Evolutionary conservation across 225 moss, liverwort and hornwort genomes (phyloP).

Genomic region (Asterella californica): DNA sequence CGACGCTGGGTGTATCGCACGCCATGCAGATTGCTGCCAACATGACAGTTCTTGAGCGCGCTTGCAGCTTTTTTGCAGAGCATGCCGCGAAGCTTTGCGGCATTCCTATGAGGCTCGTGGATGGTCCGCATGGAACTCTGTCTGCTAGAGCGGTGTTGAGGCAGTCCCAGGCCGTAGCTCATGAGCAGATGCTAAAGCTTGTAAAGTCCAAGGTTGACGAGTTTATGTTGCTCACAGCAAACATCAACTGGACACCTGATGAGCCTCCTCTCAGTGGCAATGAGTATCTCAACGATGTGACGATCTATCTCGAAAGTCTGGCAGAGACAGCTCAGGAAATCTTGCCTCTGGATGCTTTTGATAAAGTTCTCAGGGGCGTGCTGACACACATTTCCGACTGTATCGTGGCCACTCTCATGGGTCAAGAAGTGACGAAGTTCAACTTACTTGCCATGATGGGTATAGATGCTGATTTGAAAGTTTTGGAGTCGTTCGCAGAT

Average conservation of each 20-base stretch:
- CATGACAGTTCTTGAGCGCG: slow-evolving; percentile 95
- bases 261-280: slow-evolving; percentile 76
- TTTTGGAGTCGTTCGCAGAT: slow-evolving; percentile 88
- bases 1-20: slow-evolving; percentile 85
- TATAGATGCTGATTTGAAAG: slow-evolving; percentile 83
- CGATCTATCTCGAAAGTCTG: slow-evolving; percentile 78
- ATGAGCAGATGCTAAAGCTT: slow-evolving; percentile 92
- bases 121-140: slow-evolving; percentile 91
- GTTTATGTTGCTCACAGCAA: slow-evolving; percentile 77
- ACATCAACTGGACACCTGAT: slow-evolving; percentile 89
- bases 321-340: slow-evolving; percentile 90
- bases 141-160: slow-evolving; percentile 76
- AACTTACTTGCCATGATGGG: slow-evolving; percentile 83
- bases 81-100: slow-evolving; percentile 98
- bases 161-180: slow-evolving; percentile 89
- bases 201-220: slow-evolving; percentile 97
- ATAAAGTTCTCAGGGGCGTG: slow-evolving; percentile 86
- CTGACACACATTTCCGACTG: slow-evolving; percentile 80
- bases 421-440: slow-evolving; percentile 80
- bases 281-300: slow-evolving; percentile 88
- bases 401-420: slow-evolving; percentile 69
- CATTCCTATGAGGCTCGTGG: slow-evolving; percentile 87
- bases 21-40: slow-evolving; percentile 99
- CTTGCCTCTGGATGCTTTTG: slow-evolving; percentile 75
- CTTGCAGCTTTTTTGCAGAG: slow-evolving; percentile 83